Evolutionary conservation across 257 asterid genomes (phyloP).

Genomic region (Ajuga chamaepitys): DNA sequence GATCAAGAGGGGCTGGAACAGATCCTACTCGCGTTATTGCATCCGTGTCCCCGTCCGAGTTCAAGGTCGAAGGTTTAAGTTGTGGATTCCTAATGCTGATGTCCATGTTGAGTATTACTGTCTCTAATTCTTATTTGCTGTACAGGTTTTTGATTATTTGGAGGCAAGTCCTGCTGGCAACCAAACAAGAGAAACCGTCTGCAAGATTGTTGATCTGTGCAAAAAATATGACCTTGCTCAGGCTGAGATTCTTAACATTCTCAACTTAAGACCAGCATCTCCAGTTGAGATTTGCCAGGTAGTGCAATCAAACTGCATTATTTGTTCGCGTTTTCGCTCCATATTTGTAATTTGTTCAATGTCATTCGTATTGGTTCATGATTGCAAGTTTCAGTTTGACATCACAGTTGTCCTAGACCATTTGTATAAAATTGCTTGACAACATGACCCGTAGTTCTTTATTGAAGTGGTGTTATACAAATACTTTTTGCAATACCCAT

Average conservation of each 20-base stretch:
- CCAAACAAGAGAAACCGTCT: constrained; percentile 46
- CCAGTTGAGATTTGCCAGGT: constrained; percentile 56
- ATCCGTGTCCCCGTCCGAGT: constrained; percentile 56
- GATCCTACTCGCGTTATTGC: constrained; percentile 63
- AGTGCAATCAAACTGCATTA: background rate
- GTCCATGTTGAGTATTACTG: too few relatives aligned
- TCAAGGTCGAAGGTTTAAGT: constrained; percentile 46
- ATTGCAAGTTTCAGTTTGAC: background rate
- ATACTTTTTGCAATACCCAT: too few relatives aligned
- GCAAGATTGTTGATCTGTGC: constrained; percentile 38
- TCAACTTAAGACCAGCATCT: constrained; percentile 61
- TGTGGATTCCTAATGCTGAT: background rate
- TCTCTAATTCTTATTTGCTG: background rate
- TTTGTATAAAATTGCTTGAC: too few relatives aligned
- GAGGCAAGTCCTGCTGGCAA: constrained; percentile 56
- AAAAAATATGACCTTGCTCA: constrained; percentile 43
- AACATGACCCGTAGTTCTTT: too few relatives aligned
- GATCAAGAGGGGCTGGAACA: constrained; percentile 77
- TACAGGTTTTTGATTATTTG: constrained; percentile 67
- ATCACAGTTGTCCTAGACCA: too few relatives aligned
- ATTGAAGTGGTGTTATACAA: too few relatives aligned
- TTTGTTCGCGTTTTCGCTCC: background rate
- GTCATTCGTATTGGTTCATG: background rate
- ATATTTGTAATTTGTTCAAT: background rate
- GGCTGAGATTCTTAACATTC: constrained; percentile 64